Conservation (phyloP, 2,329 filamentous ascomycete genomes). For the Podosphaera fusca region DNA sequence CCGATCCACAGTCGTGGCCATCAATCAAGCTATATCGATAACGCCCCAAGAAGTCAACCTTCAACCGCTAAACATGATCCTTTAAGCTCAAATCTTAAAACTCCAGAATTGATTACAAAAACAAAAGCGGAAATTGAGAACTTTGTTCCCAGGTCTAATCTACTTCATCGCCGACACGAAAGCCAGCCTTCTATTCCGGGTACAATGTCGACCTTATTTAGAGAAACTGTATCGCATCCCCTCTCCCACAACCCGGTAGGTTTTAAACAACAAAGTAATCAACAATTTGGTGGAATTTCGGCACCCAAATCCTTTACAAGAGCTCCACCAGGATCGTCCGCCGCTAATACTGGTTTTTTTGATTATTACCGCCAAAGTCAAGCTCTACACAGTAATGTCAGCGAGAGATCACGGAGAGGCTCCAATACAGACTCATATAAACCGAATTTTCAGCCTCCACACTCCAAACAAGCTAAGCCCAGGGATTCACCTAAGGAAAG, state of each 20-base stretch:
- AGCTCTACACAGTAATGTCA: background rate
- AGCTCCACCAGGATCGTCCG: background rate
- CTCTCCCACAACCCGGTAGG: background rate
- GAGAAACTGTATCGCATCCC: background rate
- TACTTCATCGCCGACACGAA: background rate
- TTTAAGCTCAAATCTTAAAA: background rate
- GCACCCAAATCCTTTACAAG: background rate
- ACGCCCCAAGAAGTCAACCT: background rate
- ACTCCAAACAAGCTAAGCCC: background rate
- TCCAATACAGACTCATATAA: background rate
- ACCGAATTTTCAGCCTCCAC: background rate
- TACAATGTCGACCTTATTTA: background rate
- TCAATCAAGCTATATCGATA: background rate
- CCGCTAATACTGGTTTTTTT: background rate
- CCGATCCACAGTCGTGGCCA: background rate
- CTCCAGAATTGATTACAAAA: background rate
- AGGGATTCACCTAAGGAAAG: background rate
- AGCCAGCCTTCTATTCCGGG: background rate
- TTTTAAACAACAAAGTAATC: background rate
- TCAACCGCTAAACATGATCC: background rate
- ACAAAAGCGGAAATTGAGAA: background rate
- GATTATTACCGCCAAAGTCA: background rate
- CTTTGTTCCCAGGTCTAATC: background rate
- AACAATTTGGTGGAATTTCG: background rate
- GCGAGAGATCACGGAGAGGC: background rate